Evolutionary conservation across 2,329 filamentous ascomycete genomes (phyloP), one percentile per base, ranked within the genome.

Genomic region (Hymenoscyphus repandus): DNA sequence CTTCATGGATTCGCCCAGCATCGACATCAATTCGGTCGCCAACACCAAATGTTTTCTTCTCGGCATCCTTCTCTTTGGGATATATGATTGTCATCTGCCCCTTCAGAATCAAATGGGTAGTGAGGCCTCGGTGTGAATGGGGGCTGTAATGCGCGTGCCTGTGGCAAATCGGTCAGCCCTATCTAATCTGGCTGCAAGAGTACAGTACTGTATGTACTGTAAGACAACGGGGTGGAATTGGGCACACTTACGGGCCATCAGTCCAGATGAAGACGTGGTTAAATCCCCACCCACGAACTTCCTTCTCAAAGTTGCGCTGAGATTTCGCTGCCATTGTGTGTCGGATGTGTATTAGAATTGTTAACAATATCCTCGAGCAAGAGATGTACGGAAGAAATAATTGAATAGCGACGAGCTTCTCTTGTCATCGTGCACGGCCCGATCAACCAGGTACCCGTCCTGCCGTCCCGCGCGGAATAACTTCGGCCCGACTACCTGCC

Each of bases 211-310:
- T 31, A 33, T 22, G 40, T 30, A 42, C 44, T 51, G 46, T 52
- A n/a, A n/a, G n/a, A n/a, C n/a, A n/a, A n/a, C n/a, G n/a, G n/a
- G n/a, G 49, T 22, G 49, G 43, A 32, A 47, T 31, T 20, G 32
- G 51, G 27, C 20, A 32, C 33, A 76, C 80, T 65, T 75, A 88
- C 84, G 83, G 80, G 18, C 73, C 70, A 67, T 89, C 86, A 6
- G 77, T 82, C 85, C 85, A 89, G 2, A 83, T 88, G 57, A 87
- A 87, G 62, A 87, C 83, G 45, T 82, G 74, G 2, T 66, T 58
- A 64, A 88, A 90, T 1, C 85, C 85, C 85, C 85, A 88, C 1
- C 78, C 79, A 33, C 74, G 74, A 22, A 89, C 85, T 62, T 86
- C 71, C 45, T 71, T 69, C 65, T 89, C 84, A 34, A 72, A 71